phyloP scores from a whole-genome alignment of 306 rosid species.

The Acacia crassicarpa region DNA sequence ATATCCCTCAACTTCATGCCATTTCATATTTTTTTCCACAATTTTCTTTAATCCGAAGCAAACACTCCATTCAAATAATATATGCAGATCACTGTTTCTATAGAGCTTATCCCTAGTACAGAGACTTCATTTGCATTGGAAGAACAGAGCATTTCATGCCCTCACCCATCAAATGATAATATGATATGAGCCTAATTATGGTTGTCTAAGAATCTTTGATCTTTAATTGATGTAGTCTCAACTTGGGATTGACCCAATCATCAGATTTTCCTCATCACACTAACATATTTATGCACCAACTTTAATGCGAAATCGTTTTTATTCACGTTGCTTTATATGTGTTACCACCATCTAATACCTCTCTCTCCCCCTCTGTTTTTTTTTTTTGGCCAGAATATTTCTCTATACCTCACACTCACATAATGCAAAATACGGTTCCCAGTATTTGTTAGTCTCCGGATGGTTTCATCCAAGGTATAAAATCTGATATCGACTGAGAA shows the following conservation, averaged over 20 bases:
- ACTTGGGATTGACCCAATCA: slow-evolving; percentile 61
- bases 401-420: not conserved
- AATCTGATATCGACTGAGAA: not conserved
- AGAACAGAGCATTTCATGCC: not conserved
- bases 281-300: slow-evolving; percentile 21
- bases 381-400: not conserved
- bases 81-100: slow-evolving; percentile 4
- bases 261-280: slow-evolving; percentile 23
- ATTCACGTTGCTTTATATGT: slow-evolving; percentile 1
- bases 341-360: not conserved
- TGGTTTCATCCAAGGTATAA: slow-evolving; percentile 11
- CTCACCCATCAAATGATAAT: slow-evolving; percentile 31
- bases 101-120: slow-evolving; percentile 8
- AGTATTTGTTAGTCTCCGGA: slow-evolving; percentile 20
- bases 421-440: slow-evolving; percentile 20
- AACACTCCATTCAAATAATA: not conserved
- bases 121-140: not conserved
- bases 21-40: not conserved
- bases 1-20: slow-evolving; percentile 10
- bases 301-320: slow-evolving; percentile 10
- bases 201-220: slow-evolving; percentile 46
- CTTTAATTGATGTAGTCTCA: slow-evolving; percentile 39
- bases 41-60: not conserved
- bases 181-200: slow-evolving; percentile 47
- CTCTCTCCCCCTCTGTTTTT: too few species aligned